Evolutionary conservation across 257 asterid genomes (phyloP), one percentile per base, ranked within the genome.

Genomic region (Gentiana macrophylla): DNA sequence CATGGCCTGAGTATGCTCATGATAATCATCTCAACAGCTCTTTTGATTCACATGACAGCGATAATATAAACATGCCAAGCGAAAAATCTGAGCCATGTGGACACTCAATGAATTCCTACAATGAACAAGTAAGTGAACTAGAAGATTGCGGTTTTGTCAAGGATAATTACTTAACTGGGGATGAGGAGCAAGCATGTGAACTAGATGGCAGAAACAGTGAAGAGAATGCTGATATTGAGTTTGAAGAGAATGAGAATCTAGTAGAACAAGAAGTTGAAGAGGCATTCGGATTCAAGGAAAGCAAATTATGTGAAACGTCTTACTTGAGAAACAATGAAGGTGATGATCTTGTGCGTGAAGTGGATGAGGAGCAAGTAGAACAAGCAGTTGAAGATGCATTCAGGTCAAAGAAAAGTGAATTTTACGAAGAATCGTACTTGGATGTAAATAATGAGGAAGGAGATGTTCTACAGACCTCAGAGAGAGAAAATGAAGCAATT

Each of bases 81-180:
- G 80, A 64, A 66, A 62, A 67, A 70, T 67, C 37, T 63, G 83
- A 77, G 63, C 55, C 72, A 49, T 65, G 70, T 59, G 59, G 45
- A 45, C 46, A 55, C 55, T 75, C 72, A 57, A 53, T 72, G 45
- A 62, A 70, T 37, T 47, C 67, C 57, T 55, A 44, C 55, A 54
- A 58, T 60, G 62, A 57, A 62, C 78, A 69, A 58, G 63, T 67
- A 51, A 52, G 64, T 70, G 63, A 59, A 62, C 57, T 46, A 67
- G 64, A 62, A 53, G 60, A 32, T 47, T 37, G 49, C 33, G 37
- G 62, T 70, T 49, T 3, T 43, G 55, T 56, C n/a, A 85, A 67
- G 62, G 62, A 60, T 59, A 70, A 35, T 36, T 60, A 63, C 7
- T 64, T 60, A 48, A 64, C 53, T 3, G 62, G 13, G 45, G 24